Conservation (phyloP, 176 grass and related monocot genomes). For the Raddia guianensis region DNA sequence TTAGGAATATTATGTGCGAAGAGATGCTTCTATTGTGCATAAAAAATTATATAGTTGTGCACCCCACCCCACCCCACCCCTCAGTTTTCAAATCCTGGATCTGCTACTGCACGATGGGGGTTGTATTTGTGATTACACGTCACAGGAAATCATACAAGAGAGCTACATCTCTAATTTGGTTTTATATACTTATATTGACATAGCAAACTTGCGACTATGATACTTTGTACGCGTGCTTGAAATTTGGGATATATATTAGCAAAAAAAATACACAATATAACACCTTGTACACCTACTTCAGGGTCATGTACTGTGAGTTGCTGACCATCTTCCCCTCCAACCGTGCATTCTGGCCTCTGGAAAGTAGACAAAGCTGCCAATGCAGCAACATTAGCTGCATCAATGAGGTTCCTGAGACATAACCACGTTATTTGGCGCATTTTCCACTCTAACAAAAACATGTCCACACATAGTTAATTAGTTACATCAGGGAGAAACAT, state of each 20-base stretch:
- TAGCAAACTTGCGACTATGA: not conserved
- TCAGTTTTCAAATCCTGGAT: too few species aligned
- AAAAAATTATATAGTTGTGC: too few species aligned
- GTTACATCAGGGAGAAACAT: constrained; percentile 19
- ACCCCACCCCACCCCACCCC: too few species aligned
- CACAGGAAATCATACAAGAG: constrained; percentile 17
- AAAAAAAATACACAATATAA: not conserved
- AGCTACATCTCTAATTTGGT: not conserved
- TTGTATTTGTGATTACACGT: not conserved
- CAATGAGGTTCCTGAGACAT: constrained; percentile 81
- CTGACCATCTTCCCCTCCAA: constrained; percentile 78
- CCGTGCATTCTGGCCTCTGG: constrained; percentile 78
- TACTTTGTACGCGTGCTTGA: not conserved
- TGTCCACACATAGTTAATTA: not conserved
- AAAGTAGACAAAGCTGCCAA: constrained; percentile 86
- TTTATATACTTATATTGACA: not conserved
- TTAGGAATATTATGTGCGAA: too few species aligned
- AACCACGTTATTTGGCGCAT: not conserved
- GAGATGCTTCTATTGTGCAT: too few species aligned
- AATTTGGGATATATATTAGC: not conserved
- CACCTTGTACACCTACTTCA: constrained; percentile 52
- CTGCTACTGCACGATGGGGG: not conserved
- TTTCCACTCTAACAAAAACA: constrained; percentile 1
- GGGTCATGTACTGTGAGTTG: constrained; percentile 82
- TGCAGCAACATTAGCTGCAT: constrained; percentile 91